Conservation (phyloP, 2,329 filamentous ascomycete genomes). For the Penicillium digitatum region DNA sequence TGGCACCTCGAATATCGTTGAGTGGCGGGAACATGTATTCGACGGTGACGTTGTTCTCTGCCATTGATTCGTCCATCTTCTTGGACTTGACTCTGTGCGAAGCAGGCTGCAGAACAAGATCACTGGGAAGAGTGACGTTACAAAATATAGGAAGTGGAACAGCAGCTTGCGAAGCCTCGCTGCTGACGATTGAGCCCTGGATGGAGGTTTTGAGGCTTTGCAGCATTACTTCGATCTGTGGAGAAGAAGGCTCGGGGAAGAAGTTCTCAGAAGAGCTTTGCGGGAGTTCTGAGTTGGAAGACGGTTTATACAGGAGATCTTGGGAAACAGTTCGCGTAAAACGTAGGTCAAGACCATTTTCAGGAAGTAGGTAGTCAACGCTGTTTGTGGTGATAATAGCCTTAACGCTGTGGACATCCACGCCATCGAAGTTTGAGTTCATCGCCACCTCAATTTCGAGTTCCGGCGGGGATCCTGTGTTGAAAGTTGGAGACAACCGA, state of each 20-base stretch:
- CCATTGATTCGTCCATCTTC: neutral
- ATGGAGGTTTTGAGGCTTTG: conserved; percentile 24
- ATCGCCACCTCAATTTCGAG: conserved; percentile 34
- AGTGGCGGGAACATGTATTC: conserved; percentile 38
- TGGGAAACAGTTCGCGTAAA: conserved; percentile 35
- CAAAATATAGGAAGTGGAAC: conserved; percentile 31
- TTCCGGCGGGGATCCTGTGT: conserved; percentile 26
- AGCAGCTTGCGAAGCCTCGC: conserved; percentile 4
- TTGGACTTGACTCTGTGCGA: neutral
- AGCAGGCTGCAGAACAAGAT: conserved; percentile 12
- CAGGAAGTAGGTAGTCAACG: conserved; percentile 40
- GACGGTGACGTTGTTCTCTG: conserved; percentile 18
- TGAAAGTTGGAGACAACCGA: conserved; percentile 32
- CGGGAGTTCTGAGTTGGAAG: conserved; percentile 19
- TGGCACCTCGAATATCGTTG: conserved; percentile 27
- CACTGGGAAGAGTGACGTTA: conserved; percentile 29
- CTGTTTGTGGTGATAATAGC: conserved; percentile 29
- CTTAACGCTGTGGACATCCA: conserved; percentile 30
- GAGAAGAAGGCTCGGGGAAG: conserved; percentile 4
- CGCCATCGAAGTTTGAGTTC: conserved; percentile 5
- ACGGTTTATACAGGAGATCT: conserved; percentile 23
- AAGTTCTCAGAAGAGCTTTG: conserved; percentile 31
- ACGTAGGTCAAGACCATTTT: conserved; percentile 38
- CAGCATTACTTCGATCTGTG: conserved; percentile 12
- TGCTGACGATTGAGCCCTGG: conserved; percentile 18